Conservation (phyloP, 345 rosid genomes). For the Carallia brachiata region DNA sequence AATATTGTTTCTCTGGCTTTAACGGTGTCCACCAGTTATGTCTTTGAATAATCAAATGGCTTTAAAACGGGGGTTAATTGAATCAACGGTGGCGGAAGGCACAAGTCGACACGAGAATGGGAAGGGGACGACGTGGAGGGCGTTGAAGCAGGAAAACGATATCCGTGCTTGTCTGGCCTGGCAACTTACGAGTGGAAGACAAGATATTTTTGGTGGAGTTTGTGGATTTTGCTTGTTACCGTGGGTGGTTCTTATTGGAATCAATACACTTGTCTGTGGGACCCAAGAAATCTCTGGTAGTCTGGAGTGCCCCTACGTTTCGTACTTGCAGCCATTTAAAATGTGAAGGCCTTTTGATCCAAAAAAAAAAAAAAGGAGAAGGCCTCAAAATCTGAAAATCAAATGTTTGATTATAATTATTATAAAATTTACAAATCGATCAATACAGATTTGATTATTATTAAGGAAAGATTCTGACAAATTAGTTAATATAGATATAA, state of each 20-base stretch:
- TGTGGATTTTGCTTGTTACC: constrained; percentile 43
- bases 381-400: background rate
- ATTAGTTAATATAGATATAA: no score
- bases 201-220: constrained; percentile 38
- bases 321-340: constrained; percentile 37
- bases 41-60: constrained; percentile 34
- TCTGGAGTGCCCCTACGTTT: constrained; percentile 30
- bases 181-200: constrained; percentile 36
- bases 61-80: background rate
- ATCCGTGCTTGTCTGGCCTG: constrained; percentile 32
- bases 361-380: background rate
- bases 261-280: background rate
- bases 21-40: constrained; percentile 42
- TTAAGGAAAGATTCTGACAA: no score
- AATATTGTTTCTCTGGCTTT: background rate
- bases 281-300: constrained; percentile 28
- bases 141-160: constrained; percentile 10
- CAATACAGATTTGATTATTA: no score
- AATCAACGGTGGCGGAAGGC: constrained; percentile 32
- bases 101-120: constrained; percentile 17
- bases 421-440: no score
- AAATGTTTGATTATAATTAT: background rate
- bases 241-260: constrained; percentile 39
- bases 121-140: constrained; percentile 39
- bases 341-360: background rate